A percentile compares a stretch with the other conserved stretches of the same genome.
phyloP scores from a whole-genome alignment of 768 basidiomycete genomes.

The Filobasidium floriforme region DNA sequence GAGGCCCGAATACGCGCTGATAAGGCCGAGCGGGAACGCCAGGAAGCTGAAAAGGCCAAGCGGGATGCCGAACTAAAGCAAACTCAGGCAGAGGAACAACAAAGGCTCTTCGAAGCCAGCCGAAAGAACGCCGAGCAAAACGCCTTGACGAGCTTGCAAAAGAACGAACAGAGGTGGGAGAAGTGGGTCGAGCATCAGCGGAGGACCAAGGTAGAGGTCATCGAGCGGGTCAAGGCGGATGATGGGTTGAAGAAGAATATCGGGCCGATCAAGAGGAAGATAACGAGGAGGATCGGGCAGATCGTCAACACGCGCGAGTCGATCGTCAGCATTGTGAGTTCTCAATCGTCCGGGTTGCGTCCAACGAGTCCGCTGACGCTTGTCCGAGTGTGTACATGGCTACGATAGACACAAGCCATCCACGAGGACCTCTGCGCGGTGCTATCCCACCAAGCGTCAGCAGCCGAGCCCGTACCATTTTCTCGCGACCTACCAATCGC shows the following conservation, averaged over 20 bases:
- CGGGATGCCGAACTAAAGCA: constrained; percentile 7
- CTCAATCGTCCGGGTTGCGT: not conserved
- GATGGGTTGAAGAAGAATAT: constrained; percentile 30
- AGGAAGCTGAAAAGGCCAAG: constrained; percentile 20
- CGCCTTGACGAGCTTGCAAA: constrained; percentile 15
- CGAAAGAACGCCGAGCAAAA: constrained; percentile 5
- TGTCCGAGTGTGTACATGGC: not conserved
- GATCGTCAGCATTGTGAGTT: constrained; percentile 34
- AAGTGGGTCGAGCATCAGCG: constrained; percentile 37
- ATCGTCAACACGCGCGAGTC: constrained; percentile 36
- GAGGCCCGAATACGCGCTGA: constrained; percentile 15
- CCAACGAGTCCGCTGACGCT: constrained; percentile 6
- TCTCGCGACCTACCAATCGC: constrained; percentile 39
- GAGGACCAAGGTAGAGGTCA: constrained; percentile 34
- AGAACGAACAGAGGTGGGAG: constrained; percentile 30
- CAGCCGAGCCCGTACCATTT: constrained; percentile 27
- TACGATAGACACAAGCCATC: constrained; percentile 32
- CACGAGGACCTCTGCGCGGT: constrained; percentile 48
- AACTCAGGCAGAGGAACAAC: not conserved
- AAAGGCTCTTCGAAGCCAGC: not conserved
- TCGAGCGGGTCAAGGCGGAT: constrained; percentile 59
- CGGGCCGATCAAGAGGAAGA: constrained; percentile 34
- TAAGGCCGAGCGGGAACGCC: constrained; percentile 16
- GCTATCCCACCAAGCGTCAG: constrained; percentile 22
- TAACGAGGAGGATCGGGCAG: constrained; percentile 39